These are phyloP conservation scores for Pyrus bretschneideri DNA, from an alignment of 306 rosid genomes.

Conservation along the genomic window DNA sequence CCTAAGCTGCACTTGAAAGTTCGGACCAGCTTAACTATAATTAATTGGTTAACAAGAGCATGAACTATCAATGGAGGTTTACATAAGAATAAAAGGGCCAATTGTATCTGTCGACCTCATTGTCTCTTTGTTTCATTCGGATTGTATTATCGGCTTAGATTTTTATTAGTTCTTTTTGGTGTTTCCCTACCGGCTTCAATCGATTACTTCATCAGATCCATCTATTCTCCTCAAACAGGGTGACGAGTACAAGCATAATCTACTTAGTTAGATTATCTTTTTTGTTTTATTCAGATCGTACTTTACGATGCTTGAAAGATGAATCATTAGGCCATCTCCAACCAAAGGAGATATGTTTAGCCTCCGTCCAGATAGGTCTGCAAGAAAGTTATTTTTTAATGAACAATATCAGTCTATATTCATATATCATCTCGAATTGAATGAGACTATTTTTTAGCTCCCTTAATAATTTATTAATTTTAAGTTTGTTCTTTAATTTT, in stretches of 20 bases:
- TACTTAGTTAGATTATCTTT: too few species aligned
- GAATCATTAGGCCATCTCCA: too few species aligned
- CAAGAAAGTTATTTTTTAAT: too few species aligned
- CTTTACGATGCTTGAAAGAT: too few species aligned
- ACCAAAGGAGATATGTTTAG: too few species aligned
- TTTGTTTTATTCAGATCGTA: too few species aligned
- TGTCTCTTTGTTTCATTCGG: not conserved
- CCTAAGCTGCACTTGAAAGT: not conserved
- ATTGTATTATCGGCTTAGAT: not conserved
- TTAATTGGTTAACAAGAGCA: not conserved
- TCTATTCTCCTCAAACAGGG: not conserved
- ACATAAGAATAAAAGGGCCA: not conserved
- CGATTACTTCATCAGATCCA: not conserved
- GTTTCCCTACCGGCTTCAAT: not conserved
- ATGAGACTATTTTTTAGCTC: too few species aligned
- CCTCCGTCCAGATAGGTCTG: fast-evolving
- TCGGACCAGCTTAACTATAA: not conserved
- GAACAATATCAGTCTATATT: too few species aligned
- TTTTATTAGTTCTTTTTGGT: not conserved
- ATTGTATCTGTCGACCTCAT: not conserved
- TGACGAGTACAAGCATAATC: not conserved
- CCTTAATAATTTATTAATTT: too few species aligned
- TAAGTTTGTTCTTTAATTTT: too few species aligned
- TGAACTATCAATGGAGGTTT: too few species aligned
- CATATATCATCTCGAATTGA: too few species aligned